phyloP scores from a whole-genome alignment of 345 rosid species.

The Lepidium aucheri region DNA sequence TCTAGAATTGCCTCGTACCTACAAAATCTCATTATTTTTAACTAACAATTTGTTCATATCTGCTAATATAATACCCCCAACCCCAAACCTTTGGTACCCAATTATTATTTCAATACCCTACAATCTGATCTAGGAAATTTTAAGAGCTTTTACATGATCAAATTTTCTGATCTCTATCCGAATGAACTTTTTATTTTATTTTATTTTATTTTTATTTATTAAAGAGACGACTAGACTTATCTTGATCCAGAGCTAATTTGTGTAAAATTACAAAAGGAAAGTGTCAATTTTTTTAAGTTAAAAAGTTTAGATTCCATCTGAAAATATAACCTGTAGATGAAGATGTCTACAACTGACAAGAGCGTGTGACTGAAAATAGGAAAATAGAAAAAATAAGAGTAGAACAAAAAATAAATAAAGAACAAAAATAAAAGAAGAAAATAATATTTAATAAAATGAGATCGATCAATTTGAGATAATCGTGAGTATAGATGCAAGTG shows the following conservation, averaged over 20 bases:
- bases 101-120: not conserved
- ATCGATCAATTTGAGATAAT: conserved; percentile 11
- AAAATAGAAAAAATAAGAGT: not conserved
- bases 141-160: not conserved
- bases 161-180: not conserved
- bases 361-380: conserved; percentile 17
- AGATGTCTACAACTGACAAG: conserved; percentile 24
- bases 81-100: conserved; percentile 1
- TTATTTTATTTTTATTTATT: no score
- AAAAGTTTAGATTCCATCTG: conserved; percentile 23
- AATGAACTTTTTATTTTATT: not conserved
- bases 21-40: not conserved
- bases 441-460: not conserved
- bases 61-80: not conserved
- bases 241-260: not conserved
- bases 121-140: not conserved
- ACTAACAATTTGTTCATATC: conserved; percentile 4
- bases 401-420: not conserved
- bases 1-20: conserved; percentile 25
- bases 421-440: not conserved
- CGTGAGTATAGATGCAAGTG: conserved; percentile 23
- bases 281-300: not conserved
- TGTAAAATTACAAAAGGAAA: not conserved
- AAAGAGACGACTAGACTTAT: not conserved
- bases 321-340: conserved; percentile 16